Evolutionary conservation across 2,329 filamentous ascomycete genomes (phyloP).

Genomic region (Talaromyces funiculosus): DNA sequence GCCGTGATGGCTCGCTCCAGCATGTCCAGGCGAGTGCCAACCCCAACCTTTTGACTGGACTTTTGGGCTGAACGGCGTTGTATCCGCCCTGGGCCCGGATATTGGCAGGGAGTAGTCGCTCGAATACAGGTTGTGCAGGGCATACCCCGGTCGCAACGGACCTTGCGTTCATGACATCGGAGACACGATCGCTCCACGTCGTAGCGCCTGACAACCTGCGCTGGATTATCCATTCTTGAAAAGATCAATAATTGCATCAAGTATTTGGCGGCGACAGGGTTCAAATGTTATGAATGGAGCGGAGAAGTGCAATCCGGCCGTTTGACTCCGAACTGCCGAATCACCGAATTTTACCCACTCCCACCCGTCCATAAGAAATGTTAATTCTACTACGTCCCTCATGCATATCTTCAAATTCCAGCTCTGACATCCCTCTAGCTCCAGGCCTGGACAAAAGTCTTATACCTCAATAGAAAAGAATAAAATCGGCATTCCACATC

Average conservation of each 20-base stretch:
- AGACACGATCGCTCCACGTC: slow-evolving; percentile 18
- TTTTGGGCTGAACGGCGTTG: slow-evolving; percentile 14
- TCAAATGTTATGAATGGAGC: background rate
- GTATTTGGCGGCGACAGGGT: background rate
- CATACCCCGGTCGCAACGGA: slow-evolving; percentile 14
- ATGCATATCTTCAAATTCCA: background rate
- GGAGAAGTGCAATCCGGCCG: background rate
- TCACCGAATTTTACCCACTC: no score
- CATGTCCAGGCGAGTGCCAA: slow-evolving; percentile 11
- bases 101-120: slow-evolving; percentile 12
- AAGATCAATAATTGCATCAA: background rate
- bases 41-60: background rate
- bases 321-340: background rate
- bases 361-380: no score
- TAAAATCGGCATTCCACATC: background rate
- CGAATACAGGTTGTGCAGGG: slow-evolving; percentile 17
- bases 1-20: slow-evolving; percentile 11
- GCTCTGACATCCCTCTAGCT: background rate
- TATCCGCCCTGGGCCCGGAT: slow-evolving; percentile 14
- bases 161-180: slow-evolving; percentile 19
- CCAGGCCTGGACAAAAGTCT: background rate
- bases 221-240: background rate
- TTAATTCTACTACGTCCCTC: no score
- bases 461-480: background rate
- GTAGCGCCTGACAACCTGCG: slow-evolving; percentile 9